Base-by-base conservation (phyloP, 495 filamentous ascomycete genomes). In the Diplogelasinospora grovesii region DNA sequence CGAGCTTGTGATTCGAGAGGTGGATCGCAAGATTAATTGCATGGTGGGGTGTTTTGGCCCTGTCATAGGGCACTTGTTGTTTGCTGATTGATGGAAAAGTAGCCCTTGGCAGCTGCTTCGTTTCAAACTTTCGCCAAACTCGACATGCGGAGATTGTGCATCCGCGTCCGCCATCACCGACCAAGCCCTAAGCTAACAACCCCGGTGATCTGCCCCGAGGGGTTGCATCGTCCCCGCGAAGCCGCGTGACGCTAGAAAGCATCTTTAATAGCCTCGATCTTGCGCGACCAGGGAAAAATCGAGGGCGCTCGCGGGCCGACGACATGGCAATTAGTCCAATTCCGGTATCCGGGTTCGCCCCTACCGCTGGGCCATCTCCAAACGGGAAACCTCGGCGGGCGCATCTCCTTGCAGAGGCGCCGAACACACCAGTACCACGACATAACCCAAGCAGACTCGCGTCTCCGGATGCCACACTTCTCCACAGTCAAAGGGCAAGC, bases 271-370 rank as follows among this genome's bases (percentile, higher is more conserved):
- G n/a, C n/a, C n/a, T 27, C 24, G 24, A 27, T 27, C 24, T n/a
- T n/a, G n/a, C 8, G 24, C 24, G 24, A n/a, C 8, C 24, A 8
- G n/a, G 30, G 30, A 16, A 9, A 9, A 16, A 4, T 3, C 21
- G 14, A n/a, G 20, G 20, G 34, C 34, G 11, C 27, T 20, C 3
- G 19, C 45, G 45, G 50, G 24, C 46, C 50, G 50, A 35, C 13
- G 23, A 15, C 5, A 20, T 41, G 20, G 19, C 34, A 19, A 22
- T 48, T 43, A 48, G 36, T 42, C 49, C 52, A 23, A 14, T 52
- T 52, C 39, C 28, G 45, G 52, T 23, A 34, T 11, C 38, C 53
- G 46, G 49, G 36, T 39, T 29, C 16, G 32, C 14, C 37, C 27
- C 32, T 44, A 38, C 49, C 50, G 45, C 45, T 31, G 24, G 36